These are phyloP conservation scores for Saturnispora diversa DNA, from an alignment of 805 yeast species.

Conservation along the genomic window DNA sequence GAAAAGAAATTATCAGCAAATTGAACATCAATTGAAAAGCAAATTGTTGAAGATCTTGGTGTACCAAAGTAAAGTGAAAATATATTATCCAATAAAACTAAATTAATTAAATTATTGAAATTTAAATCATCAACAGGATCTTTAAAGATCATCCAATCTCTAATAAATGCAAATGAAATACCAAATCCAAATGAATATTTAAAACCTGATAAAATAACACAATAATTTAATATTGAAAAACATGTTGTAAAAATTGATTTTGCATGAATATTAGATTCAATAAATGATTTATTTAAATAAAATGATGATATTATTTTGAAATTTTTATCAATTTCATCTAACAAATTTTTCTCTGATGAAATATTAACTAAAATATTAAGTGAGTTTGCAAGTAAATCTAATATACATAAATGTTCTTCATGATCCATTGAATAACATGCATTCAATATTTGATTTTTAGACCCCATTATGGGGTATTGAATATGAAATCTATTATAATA, in stretches of 20 bases:
- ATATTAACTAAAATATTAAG: slow-evolving; percentile 32
- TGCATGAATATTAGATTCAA: slow-evolving; percentile 24
- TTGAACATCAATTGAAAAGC: slow-evolving; percentile 16
- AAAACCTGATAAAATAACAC: slow-evolving; percentile 52
- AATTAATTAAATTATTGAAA: slow-evolving; percentile 35
- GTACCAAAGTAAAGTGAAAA: slow-evolving; percentile 46
- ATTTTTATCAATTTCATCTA: slow-evolving; percentile 30
- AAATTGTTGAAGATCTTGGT: slow-evolving; percentile 23
- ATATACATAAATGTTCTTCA: slow-evolving; percentile 26
- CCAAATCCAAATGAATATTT: slow-evolving; percentile 51
- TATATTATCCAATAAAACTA: slow-evolving; percentile 44
- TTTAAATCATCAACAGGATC: slow-evolving; percentile 19
- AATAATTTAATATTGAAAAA: slow-evolving; percentile 43
- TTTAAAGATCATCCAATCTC: slow-evolving; percentile 47
- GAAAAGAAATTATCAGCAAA: slow-evolving; percentile 18
- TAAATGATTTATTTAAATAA: slow-evolving; percentile 31
- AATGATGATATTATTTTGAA: slow-evolving; percentile 31
- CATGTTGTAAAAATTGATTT: slow-evolving; percentile 32
- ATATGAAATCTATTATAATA: slow-evolving; percentile 39
- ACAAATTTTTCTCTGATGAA: slow-evolving; percentile 11
- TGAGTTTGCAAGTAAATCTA: slow-evolving; percentile 36
- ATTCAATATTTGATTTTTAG: slow-evolving; percentile 23
- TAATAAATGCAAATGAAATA: slow-evolving; percentile 44
- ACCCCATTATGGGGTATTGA: slow-evolving; percentile 40
- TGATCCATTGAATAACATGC: slow-evolving; percentile 24